Percentiles rank a stretch among this genome's conserved stretches.
These are phyloP conservation scores for Entomortierella chlamydospora DNA, from an alignment of 192 early-diverging fungal species.

Conservation along the genomic window DNA sequence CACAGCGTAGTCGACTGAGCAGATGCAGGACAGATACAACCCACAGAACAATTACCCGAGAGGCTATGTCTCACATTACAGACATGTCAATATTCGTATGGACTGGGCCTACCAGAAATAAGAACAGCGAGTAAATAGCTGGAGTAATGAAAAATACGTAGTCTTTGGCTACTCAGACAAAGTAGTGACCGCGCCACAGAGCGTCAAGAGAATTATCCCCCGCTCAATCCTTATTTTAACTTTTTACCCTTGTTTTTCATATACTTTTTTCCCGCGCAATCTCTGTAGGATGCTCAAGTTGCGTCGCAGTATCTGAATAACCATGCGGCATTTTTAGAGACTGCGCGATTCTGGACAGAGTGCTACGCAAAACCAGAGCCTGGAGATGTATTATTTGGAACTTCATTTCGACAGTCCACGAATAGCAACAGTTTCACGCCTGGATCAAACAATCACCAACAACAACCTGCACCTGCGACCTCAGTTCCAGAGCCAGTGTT, in stretches of 20 bases:
- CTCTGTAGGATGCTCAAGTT: conserved; percentile 64
- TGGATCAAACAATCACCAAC: conserved; percentile 11
- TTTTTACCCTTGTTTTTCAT: too few relatives aligned
- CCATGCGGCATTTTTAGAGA: conserved; percentile 52
- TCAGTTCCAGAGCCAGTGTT: conserved; percentile 19
- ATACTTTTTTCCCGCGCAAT: too few relatives aligned
- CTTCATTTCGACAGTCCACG: not conserved
- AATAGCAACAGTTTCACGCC: not conserved
- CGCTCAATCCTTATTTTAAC: too few relatives aligned
- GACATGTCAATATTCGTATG: not conserved
- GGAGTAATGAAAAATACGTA: not conserved
- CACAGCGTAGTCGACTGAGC: too few relatives aligned
- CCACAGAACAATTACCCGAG: too few relatives aligned
- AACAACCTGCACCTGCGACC: not conserved
- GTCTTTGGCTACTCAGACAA: too few relatives aligned
- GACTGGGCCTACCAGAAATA: not conserved
- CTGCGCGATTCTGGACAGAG: conserved; percentile 61
- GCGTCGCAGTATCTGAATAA: conserved; percentile 61
- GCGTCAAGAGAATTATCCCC: too few relatives aligned
- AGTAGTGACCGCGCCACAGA: too few relatives aligned
- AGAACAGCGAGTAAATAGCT: too few relatives aligned
- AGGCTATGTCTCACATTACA: not conserved
- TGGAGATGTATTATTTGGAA: conserved; percentile 14
- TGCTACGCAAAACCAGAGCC: conserved; percentile 56
- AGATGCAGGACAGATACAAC: too few relatives aligned